Conservation (phyloP, 139 green algal species). For the Yamagishiella unicocca region DNA sequence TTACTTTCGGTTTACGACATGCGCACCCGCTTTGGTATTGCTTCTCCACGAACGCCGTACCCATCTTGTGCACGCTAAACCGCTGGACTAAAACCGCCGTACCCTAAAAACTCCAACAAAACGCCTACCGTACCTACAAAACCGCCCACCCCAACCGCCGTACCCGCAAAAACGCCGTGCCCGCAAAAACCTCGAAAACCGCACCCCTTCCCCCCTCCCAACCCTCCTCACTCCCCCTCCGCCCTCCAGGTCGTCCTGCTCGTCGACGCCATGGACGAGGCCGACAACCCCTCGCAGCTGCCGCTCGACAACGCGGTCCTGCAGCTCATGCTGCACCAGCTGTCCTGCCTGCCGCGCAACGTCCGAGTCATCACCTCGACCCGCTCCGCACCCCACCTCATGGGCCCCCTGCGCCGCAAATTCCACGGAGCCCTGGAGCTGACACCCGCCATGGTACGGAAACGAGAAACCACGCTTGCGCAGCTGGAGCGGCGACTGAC, state of each 20-base stretch:
- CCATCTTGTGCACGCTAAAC: too few relatives aligned
- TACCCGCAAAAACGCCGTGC: too few relatives aligned
- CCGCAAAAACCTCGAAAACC: too few relatives aligned
- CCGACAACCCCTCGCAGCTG: conserved; percentile 34
- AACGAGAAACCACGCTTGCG: conserved; percentile 11
- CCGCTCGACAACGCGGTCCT: conserved; percentile 38
- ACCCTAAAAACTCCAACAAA: too few relatives aligned
- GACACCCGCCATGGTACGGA: conserved; percentile 36
- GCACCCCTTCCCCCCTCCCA: too few relatives aligned
- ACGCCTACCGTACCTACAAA: too few relatives aligned
- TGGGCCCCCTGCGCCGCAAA: conserved; percentile 41
- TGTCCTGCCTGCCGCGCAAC: conserved; percentile 42
- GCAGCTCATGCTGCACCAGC: conserved; percentile 50
- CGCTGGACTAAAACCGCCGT: too few relatives aligned
- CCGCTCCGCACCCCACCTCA: conserved; percentile 38
- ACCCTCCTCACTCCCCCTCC: not conserved
- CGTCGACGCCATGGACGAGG: conserved; percentile 45
- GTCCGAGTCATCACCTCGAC: conserved; percentile 33
- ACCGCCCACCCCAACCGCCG: too few relatives aligned
- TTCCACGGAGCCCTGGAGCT: conserved; percentile 46
- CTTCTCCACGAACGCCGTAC: too few relatives aligned
- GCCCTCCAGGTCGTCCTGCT: conserved; percentile 16
- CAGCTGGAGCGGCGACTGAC: conserved; percentile 25
- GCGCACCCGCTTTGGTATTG: too few relatives aligned
- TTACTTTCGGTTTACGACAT: too few relatives aligned